phyloP scores from a whole-genome alignment of 2,329 filamentous ascomycete genomes.

The Periconia sp. region DNA sequence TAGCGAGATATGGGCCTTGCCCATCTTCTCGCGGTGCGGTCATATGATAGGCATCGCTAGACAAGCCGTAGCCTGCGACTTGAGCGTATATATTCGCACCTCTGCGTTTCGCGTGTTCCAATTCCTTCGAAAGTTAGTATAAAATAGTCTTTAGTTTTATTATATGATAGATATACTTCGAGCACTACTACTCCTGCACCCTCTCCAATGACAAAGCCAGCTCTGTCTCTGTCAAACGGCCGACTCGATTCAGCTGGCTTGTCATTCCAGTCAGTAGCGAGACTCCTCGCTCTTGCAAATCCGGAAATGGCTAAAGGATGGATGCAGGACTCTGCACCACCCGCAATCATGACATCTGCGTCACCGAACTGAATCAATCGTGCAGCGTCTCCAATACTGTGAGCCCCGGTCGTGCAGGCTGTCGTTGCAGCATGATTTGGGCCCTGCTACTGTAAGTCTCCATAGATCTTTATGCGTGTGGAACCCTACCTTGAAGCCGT shows the following conservation, averaged over 20 bases:
- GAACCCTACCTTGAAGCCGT: slow-evolving; percentile 70
- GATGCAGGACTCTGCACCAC: slow-evolving; percentile 92
- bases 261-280: slow-evolving; percentile 82
- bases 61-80: slow-evolving; percentile 85
- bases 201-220: slow-evolving; percentile 92
- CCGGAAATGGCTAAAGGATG: slow-evolving; percentile 92
- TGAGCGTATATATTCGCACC: slow-evolving; percentile 88
- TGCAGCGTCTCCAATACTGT: slow-evolving; percentile 93
- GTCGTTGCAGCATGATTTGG: slow-evolving; percentile 94
- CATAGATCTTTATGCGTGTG: not conserved
- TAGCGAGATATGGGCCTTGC: slow-evolving; percentile 79
- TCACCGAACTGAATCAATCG: slow-evolving; percentile 90
- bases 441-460: slow-evolving; percentile 58
- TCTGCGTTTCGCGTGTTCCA: slow-evolving; percentile 82
- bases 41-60: slow-evolving; percentile 90
- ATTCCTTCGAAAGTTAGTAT: too few relatives aligned
- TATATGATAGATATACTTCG: slow-evolving; percentile 65
- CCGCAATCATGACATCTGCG: slow-evolving; percentile 95
- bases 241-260: slow-evolving; percentile 74
- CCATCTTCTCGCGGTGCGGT: slow-evolving; percentile 88
- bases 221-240: slow-evolving; percentile 81
- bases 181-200: slow-evolving; percentile 87
- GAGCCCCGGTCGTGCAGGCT: slow-evolving; percentile 93
- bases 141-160: too few relatives aligned
- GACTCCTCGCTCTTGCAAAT: slow-evolving; percentile 84